A percentile compares a stretch with the other conserved stretches of the same genome.
Conservation (phyloP, 78 protist species). For the Dictyostelium discoideum region DNA sequence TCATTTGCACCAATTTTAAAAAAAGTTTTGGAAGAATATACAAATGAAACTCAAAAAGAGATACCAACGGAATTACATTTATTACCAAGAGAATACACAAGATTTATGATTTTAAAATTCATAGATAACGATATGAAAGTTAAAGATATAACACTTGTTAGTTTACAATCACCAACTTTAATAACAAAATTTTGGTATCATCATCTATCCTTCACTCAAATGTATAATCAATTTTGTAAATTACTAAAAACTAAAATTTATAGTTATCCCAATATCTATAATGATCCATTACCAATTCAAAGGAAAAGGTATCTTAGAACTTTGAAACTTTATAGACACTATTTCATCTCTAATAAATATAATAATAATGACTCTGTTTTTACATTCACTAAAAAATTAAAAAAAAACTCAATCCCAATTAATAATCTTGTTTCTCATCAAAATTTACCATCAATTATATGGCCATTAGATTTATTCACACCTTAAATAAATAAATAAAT, state of each 20-base stretch:
- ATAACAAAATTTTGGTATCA: background rate
- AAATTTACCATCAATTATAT: background rate
- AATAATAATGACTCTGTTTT: too few relatives aligned
- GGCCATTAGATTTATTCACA: background rate
- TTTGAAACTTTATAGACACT: background rate
- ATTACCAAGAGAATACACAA: background rate
- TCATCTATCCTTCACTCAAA: background rate
- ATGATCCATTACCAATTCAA: background rate
- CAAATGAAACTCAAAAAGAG: background rate
- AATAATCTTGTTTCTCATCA: too few relatives aligned
- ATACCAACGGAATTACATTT: background rate
- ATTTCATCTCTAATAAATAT: background rate
- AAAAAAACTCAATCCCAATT: background rate
- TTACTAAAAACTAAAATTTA: background rate
- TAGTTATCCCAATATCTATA: background rate
- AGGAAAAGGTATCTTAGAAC: background rate
- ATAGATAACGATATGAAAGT: background rate
- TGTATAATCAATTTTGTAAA: background rate
- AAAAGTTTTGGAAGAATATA: background rate
- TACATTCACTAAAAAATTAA: background rate
- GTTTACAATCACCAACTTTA: background rate
- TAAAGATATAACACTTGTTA: background rate
- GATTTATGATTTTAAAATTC: background rate
- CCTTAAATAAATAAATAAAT: background rate
- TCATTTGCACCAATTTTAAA: background rate